phyloP scores from a whole-genome alignment of 139 green algal species.

The Micractinium conductrix region DNA sequence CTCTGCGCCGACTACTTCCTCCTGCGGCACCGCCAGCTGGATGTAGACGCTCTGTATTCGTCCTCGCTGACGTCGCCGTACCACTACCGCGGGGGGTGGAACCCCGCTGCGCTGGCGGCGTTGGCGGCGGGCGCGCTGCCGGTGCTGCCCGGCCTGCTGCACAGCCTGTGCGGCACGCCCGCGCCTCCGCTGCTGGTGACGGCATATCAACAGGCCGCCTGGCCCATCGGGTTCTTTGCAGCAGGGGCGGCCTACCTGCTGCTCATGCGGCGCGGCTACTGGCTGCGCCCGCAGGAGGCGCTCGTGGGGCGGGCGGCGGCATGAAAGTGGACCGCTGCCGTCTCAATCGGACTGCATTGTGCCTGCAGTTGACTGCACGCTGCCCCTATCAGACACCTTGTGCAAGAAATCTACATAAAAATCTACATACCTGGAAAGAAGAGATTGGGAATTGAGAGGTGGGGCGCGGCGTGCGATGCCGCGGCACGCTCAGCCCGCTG shows the following conservation, averaged over 20 bases:
- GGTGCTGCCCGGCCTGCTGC: slow-evolving; percentile 13
- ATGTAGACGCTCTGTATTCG: not conserved
- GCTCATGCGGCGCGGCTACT: slow-evolving; percentile 1
- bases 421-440: too few relatives aligned
- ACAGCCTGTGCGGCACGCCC: not conserved
- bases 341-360: too few relatives aligned
- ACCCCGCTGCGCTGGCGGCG: not conserved
- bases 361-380: too few relatives aligned
- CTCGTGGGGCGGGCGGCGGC: not conserved
- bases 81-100: not conserved
- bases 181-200: not conserved
- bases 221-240: not conserved
- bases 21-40: not conserved
- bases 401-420: too few relatives aligned
- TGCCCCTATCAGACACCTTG: too few relatives aligned
- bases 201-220: not conserved
- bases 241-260: not conserved
- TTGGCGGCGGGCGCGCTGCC: not conserved
- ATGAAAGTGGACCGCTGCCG: too few relatives aligned
- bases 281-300: slow-evolving; percentile 2
- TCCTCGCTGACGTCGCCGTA: not conserved
- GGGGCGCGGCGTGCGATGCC: too few relatives aligned
- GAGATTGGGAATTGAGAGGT: too few relatives aligned
- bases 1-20: not conserved
- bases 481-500: too few relatives aligned